These are phyloP conservation scores for Kockovaella imperatae DNA, from an alignment of 768 basidiomycete species.

Conservation along the genomic window DNA sequence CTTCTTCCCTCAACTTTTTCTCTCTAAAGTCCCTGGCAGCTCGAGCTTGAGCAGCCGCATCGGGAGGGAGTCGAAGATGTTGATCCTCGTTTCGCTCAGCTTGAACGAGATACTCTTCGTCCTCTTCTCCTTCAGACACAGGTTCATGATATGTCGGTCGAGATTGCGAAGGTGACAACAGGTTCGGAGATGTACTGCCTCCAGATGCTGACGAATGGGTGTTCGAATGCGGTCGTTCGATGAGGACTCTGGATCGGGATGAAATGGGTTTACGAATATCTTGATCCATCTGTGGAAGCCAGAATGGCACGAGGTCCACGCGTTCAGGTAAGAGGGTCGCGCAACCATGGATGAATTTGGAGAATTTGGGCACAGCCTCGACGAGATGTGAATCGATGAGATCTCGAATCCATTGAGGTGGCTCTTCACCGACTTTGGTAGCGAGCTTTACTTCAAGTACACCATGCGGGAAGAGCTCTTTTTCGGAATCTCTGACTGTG, in stretches of 20 bases:
- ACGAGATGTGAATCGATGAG: constrained; percentile 93
- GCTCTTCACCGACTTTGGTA: constrained; percentile 90
- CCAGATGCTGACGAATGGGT: constrained; percentile 35
- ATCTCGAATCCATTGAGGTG: constrained; percentile 91
- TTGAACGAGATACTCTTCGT: constrained; percentile 51
- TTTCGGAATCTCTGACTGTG: constrained; percentile 65
- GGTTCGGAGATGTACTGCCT: constrained; percentile 41
- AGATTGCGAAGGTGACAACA: constrained; percentile 50
- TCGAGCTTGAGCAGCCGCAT: constrained; percentile 55
- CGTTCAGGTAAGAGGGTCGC: constrained; percentile 83
- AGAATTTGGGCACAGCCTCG: constrained; percentile 96
- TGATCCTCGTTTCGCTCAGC: constrained; percentile 75
- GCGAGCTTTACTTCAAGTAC: constrained; percentile 96
- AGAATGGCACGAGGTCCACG: constrained; percentile 94
- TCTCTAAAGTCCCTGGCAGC: constrained; percentile 83
- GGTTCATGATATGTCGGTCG: constrained; percentile 68
- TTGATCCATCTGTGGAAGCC: constrained; percentile 86
- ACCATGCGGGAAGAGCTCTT: constrained; percentile 92
- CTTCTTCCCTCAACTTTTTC: constrained; percentile 58
- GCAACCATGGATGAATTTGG: constrained; percentile 91
- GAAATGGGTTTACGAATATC: constrained; percentile 91
- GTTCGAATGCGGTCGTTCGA: constrained; percentile 56
- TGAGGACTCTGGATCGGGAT: constrained; percentile 54
- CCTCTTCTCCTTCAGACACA: constrained; percentile 89
- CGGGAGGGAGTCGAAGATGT: constrained; percentile 64